These are phyloP conservation scores for Truncatella angustata DNA, from an alignment of 2,329 filamentous ascomycete species.

Conservation along the genomic window DNA sequence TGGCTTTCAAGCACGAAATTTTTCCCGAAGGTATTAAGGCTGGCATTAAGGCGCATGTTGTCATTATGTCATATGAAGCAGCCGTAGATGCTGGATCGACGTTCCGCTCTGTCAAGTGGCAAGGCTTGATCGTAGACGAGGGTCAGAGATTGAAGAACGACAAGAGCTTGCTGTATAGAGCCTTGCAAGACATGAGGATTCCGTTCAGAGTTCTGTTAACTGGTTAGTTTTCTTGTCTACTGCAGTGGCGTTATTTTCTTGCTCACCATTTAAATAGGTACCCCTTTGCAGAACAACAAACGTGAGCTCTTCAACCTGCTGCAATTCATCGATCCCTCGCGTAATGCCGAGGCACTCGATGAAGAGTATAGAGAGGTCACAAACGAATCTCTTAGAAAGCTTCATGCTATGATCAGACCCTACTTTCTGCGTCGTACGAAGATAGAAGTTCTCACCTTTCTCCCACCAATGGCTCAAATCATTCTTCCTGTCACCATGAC, in stretches of 20 bases:
- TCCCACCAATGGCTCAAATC: constrained; percentile 91
- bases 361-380: constrained; percentile 74
- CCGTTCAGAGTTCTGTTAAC: constrained; percentile 86
- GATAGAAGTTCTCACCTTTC: constrained; percentile 81
- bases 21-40: constrained; percentile 66
- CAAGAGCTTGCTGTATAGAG: constrained; percentile 74
- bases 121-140: constrained; percentile 88
- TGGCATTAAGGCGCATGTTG: constrained; percentile 81
- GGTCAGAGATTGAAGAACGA: constrained; percentile 96
- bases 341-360: constrained; percentile 72
- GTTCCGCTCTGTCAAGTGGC: constrained; percentile 76
- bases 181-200: constrained; percentile 69
- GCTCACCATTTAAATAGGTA: constrained; percentile 40
- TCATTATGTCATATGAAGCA: constrained; percentile 93
- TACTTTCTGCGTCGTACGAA: constrained; percentile 78
- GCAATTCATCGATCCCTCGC: constrained; percentile 78
- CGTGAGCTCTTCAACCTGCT: constrained; percentile 94
- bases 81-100: constrained; percentile 71
- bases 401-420: constrained; percentile 80
- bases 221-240: constrained; percentile 14
- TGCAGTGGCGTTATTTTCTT: too few species aligned
- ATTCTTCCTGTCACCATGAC: constrained; percentile 97
- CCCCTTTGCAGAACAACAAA: constrained; percentile 92
- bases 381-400: constrained; percentile 73
- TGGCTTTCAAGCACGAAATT: constrained; percentile 81